Evolutionary conservation across 495 filamentous ascomycete species (phyloP).

Genomic region (Penicillium nucicola): DNA sequence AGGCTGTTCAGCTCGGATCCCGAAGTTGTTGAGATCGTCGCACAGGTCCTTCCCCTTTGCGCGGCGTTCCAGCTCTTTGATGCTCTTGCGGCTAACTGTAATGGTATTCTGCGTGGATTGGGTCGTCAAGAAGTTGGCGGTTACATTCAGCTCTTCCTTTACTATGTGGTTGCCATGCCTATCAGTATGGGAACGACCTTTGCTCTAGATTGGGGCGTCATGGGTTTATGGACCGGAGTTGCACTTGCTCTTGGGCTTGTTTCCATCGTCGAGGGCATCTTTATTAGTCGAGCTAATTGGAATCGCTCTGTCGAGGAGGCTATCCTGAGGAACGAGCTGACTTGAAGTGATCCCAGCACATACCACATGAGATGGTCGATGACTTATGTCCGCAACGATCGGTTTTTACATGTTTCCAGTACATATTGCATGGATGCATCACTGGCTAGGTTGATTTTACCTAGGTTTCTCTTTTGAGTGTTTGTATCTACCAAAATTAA

Average conservation of each 20-base stretch:
- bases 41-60: constrained; percentile 68
- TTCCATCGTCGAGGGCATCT: constrained; percentile 60
- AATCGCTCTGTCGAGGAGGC: constrained; percentile 72
- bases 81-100: constrained; percentile 69
- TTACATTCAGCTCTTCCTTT: constrained; percentile 78
- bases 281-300: constrained; percentile 67
- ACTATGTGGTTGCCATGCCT: constrained; percentile 83
- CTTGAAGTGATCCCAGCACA: constrained; percentile 29
- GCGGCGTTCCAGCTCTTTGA: constrained; percentile 90
- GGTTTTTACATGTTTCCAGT: background rate
- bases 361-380: background rate
- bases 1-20: constrained; percentile 75
- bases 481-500: background rate
- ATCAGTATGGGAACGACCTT: constrained; percentile 77
- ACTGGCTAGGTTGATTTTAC: background rate
- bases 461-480: background rate
- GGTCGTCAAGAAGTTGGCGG: constrained; percentile 86
- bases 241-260: constrained; percentile 67
- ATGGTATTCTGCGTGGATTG: constrained; percentile 79
- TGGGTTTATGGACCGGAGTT: constrained; percentile 81
- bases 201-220: constrained; percentile 65
- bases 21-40: constrained; percentile 74
- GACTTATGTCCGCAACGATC: background rate
- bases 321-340: constrained; percentile 58
- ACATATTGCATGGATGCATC: background rate